A percentile compares a stretch with the other conserved stretches of the same genome.
phyloP scores from a whole-genome alignment of 495 filamentous ascomycete genomes.

The Penicillium argentinense region DNA sequence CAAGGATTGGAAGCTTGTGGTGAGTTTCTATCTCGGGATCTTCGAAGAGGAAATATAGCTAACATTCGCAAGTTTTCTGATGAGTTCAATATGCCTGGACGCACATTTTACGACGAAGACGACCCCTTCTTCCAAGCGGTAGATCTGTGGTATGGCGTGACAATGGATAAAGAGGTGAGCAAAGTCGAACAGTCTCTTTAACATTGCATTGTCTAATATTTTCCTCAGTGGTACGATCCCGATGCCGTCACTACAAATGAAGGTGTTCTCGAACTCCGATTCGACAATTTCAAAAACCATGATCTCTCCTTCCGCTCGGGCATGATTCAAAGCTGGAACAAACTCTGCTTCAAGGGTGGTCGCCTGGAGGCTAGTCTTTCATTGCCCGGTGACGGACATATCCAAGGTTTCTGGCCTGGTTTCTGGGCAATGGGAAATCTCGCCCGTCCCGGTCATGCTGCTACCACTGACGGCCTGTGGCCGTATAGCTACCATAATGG shows the following conservation, averaged over 20 bases:
- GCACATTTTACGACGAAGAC: slow-evolving; percentile 73
- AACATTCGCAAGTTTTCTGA: slow-evolving; percentile 64
- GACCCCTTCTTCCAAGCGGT: slow-evolving; percentile 71
- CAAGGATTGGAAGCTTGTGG: slow-evolving; percentile 63
- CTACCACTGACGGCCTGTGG: slow-evolving; percentile 74
- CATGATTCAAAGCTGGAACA: slow-evolving; percentile 84
- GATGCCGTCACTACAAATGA: slow-evolving; percentile 69
- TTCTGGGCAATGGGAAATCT: slow-evolving; percentile 82
- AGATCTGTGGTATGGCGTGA: slow-evolving; percentile 81
- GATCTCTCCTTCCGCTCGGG: slow-evolving; percentile 70
- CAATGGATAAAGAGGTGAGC: slow-evolving; percentile 65
- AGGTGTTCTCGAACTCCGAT: slow-evolving; percentile 65
- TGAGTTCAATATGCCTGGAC: slow-evolving; percentile 70
- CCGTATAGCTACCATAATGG: slow-evolving; percentile 73
- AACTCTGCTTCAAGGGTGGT: slow-evolving; percentile 75
- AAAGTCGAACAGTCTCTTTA: background rate
- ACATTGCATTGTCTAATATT: slow-evolving; percentile 2
- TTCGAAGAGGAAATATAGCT: background rate
- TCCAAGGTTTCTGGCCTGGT: slow-evolving; percentile 75
- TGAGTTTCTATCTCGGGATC: slow-evolving; percentile 29
- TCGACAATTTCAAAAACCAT: slow-evolving; percentile 69
- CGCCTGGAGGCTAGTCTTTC: slow-evolving; percentile 77
- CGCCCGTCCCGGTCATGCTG: slow-evolving; percentile 66
- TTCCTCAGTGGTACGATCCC: slow-evolving; percentile 70
- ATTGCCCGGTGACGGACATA: slow-evolving; percentile 67